Conservation (phyloP, 768 basidiomycete genomes). For the Aureoboletus auriporus region DNA sequence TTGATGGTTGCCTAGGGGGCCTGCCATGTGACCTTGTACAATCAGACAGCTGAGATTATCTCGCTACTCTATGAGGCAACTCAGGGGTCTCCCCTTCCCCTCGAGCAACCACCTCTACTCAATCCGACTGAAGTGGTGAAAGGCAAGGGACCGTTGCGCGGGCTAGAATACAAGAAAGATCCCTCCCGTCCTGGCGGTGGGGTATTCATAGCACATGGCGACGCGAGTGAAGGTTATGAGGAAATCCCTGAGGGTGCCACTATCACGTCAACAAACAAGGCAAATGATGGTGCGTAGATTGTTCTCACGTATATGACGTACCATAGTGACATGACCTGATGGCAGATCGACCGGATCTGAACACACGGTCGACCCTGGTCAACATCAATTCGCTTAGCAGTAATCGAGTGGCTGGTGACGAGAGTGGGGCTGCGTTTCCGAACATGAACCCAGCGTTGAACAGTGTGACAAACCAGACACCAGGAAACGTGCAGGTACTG, state of each 20-base stretch:
- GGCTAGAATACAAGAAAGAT: constrained; percentile 75
- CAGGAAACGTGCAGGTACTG: constrained; percentile 68
- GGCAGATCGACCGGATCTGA: constrained; percentile 13
- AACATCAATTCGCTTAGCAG: constrained; percentile 48
- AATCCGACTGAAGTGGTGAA: constrained; percentile 79
- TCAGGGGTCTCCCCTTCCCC: constrained; percentile 57
- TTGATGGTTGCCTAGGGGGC: background rate
- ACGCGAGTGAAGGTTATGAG: constrained; percentile 43
- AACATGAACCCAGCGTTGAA: constrained; percentile 83
- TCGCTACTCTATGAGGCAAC: constrained; percentile 89
- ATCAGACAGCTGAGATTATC: constrained; percentile 88
- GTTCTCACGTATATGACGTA: constrained; percentile 9
- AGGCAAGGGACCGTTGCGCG: constrained; percentile 45
- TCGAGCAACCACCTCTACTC: constrained; percentile 57
- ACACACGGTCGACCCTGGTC: constrained; percentile 42
- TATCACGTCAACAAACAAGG: constrained; percentile 45
- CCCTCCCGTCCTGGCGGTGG: constrained; percentile 81
- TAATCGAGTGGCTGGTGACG: constrained; percentile 29
- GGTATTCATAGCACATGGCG: constrained; percentile 66
- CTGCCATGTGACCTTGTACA: background rate
- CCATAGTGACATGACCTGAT: background rate
- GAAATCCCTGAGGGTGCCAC: constrained; percentile 56
- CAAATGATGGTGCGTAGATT: constrained; percentile 46
- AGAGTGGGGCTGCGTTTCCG: constrained; percentile 28
- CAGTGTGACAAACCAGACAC: constrained; percentile 30